These are phyloP conservation scores for Gracilaria gracilis DNA, from an alignment of 23 red algal species.

Conservation along the genomic window DNA sequence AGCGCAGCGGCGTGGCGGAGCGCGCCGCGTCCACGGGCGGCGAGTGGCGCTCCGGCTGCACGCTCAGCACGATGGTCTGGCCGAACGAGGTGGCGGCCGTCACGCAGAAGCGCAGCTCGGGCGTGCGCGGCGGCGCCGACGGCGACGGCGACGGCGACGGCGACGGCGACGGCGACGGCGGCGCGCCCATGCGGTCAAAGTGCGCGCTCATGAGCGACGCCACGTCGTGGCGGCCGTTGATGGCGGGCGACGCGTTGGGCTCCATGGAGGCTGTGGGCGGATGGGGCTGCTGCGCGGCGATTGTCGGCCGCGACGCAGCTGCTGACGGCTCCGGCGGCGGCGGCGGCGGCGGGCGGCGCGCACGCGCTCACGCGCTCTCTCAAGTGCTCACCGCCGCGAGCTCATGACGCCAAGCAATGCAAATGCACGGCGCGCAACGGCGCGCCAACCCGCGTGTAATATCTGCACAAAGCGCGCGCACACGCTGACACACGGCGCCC, in stretches of 20 bases:
- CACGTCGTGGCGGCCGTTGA: not conserved
- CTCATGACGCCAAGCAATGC: not conserved
- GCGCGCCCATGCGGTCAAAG: not conserved
- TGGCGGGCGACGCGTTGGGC: not conserved
- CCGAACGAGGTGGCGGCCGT: constrained; percentile 71
- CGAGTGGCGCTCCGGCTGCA: not conserved
- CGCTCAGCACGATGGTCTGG: constrained; percentile 63
- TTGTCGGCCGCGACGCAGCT: too few relatives aligned
- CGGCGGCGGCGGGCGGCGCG: too few relatives aligned
- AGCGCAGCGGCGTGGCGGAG: constrained; percentile 45
- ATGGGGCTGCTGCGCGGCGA: not conserved
- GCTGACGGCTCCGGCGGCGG: too few relatives aligned
- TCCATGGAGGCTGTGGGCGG: not conserved
- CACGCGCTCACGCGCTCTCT: too few relatives aligned
- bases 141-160: not conserved
- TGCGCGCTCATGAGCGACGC: constrained; percentile 11
- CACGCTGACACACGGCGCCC: not conserved
- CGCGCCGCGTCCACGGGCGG: constrained; percentile 28
- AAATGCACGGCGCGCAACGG: not conserved
- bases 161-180: not conserved
- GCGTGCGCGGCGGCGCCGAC: not conserved
- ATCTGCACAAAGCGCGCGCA: too few relatives aligned
- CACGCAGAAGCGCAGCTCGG: constrained; percentile 76
- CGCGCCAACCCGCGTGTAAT: too few relatives aligned
- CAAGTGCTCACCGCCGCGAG: too few relatives aligned